A percentile compares a stretch with the other conserved stretches of the same genome.
Conservation (phyloP, 2,329 filamentous ascomycete genomes). For the Nemania sp. region DNA sequence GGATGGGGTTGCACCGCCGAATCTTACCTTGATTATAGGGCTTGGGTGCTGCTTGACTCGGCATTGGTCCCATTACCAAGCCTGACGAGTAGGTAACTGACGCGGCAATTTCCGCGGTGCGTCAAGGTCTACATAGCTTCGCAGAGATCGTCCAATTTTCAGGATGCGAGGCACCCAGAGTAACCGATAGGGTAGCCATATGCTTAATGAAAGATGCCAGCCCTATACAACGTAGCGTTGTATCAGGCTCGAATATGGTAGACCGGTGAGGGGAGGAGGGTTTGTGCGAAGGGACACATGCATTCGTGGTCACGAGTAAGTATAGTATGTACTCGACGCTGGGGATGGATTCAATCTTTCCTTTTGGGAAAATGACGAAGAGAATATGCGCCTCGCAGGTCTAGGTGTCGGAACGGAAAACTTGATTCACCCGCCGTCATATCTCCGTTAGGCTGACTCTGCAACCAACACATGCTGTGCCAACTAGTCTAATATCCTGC, state of each 20-base stretch:
- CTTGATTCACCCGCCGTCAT: not conserved
- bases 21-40: constrained; percentile 33
- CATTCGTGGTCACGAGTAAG: constrained; percentile 25
- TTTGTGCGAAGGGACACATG: constrained; percentile 28
- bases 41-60: constrained; percentile 36
- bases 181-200: constrained; percentile 3
- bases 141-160: constrained; percentile 9
- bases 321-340: not conserved
- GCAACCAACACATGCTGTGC: not conserved
- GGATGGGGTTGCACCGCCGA: constrained; percentile 32
- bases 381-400: not conserved
- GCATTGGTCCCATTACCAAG: constrained; percentile 25
- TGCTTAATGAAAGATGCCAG: constrained; percentile 9
- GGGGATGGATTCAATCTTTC: not conserved
- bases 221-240: constrained; percentile 15
- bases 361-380: constrained; percentile 11
- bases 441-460: not conserved
- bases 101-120: constrained; percentile 31
- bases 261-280: constrained; percentile 7
- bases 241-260: constrained; percentile 12
- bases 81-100: constrained; percentile 26
- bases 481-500: not conserved
- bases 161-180: constrained; percentile 13
- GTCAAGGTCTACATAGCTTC: constrained; percentile 1
- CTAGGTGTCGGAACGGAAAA: not conserved